A percentile compares a stretch with the other conserved stretches of the same genome.
Evolutionary conservation across 495 filamentous ascomycete genomes (phyloP).

Genomic region (Venustampulla echinocandica): DNA sequence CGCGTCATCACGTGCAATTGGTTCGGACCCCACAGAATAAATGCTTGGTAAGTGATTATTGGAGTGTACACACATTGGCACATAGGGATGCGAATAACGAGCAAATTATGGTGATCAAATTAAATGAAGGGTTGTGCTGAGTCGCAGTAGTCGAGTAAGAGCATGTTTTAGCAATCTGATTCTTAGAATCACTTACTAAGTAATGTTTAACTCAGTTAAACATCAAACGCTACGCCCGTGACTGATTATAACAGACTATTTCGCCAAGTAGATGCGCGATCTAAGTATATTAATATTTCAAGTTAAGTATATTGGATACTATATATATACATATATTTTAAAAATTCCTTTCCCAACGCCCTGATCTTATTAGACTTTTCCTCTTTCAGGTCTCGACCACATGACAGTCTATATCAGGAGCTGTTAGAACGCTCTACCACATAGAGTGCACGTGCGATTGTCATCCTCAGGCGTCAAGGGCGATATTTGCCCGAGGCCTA

Average conservation of each 20-base stretch:
- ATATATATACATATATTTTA: slow-evolving; percentile 1
- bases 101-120: slow-evolving; percentile 1
- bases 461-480: not conserved
- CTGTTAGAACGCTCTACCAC: not conserved
- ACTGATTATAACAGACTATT: slow-evolving; percentile 4
- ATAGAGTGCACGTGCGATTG: not conserved
- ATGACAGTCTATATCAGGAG: not conserved
- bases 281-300: slow-evolving; percentile 4
- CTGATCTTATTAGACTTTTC: slow-evolving; percentile 1
- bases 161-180: slow-evolving; percentile 3
- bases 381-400: slow-evolving; percentile 1
- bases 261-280: slow-evolving; percentile 6
- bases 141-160: not conserved
- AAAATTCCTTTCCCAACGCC: slow-evolving; percentile 2
- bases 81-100: slow-evolving; percentile 3
- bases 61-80: slow-evolving; percentile 1
- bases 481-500: not conserved
- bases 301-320: slow-evolving; percentile 3
- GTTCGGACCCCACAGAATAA: slow-evolving; percentile 1
- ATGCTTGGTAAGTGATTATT: slow-evolving; percentile 1
- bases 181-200: slow-evolving; percentile 6
- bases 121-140: slow-evolving; percentile 8
- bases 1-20: slow-evolving; percentile 2
- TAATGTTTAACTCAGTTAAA: slow-evolving; percentile 9
- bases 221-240: slow-evolving; percentile 2